These are phyloP conservation scores for Fusarium pseudograminearum DNA, from an alignment of 2,329 filamentous ascomycete genomes.

Conservation along the genomic window DNA sequence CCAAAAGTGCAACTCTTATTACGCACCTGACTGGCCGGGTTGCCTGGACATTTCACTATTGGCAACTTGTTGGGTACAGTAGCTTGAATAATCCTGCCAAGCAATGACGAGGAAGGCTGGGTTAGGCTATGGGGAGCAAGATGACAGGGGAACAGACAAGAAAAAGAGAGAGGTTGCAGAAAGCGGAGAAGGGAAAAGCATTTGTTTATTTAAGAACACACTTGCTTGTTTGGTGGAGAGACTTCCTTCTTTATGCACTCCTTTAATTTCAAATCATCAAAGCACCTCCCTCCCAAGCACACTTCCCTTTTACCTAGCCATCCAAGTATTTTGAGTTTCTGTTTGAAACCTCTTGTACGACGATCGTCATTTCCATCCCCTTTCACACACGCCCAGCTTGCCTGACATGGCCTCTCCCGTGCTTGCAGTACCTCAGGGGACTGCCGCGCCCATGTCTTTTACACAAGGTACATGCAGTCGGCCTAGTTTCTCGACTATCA, in stretches of 20 bases:
- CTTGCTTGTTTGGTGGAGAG: slow-evolving; percentile 29
- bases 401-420: slow-evolving; percentile 28
- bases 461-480: slow-evolving; percentile 33
- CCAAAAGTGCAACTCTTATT: slow-evolving; percentile 17
- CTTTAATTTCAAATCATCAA: slow-evolving; percentile 36
- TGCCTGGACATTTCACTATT: neutral
- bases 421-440: slow-evolving; percentile 3
- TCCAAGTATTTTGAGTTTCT: slow-evolving; percentile 31
- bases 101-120: slow-evolving; percentile 35
- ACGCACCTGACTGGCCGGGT: slow-evolving; percentile 30
- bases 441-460: slow-evolving; percentile 38
- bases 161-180: neutral
- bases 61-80: slow-evolving; percentile 8
- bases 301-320: slow-evolving; percentile 1
- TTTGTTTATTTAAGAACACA: slow-evolving; percentile 34
- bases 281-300: neutral
- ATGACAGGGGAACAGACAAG: neutral
- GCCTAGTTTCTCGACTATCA: slow-evolving; percentile 50
- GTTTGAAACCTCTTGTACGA: slow-evolving; percentile 16
- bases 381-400: slow-evolving; percentile 3
- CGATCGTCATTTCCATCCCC: slow-evolving; percentile 34
- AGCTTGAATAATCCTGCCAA: slow-evolving; percentile 27
- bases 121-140: neutral
- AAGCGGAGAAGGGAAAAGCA: slow-evolving; percentile 9
- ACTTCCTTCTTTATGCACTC: slow-evolving; percentile 17